Evolutionary conservation across 2,329 filamentous ascomycete species (phyloP).

Genomic region (Aspergillus viridinutans): DNA sequence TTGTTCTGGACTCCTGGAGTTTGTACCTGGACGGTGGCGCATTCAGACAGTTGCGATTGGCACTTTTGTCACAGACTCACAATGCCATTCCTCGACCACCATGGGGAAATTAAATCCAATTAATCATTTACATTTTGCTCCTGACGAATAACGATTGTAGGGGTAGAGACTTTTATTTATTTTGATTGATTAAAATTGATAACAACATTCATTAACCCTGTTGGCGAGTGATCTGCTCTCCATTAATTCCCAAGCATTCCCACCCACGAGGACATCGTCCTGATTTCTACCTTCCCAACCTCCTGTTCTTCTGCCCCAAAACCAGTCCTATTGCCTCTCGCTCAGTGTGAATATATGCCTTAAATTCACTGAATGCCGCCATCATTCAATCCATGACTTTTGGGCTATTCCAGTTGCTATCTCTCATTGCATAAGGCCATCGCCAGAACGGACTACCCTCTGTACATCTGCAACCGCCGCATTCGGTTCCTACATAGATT

Average conservation of each 20-base stretch:
- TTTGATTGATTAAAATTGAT: background rate
- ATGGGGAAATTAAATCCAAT: background rate
- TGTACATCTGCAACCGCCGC: background rate
- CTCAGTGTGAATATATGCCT: background rate
- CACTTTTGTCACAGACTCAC: background rate
- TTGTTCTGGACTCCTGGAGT: background rate
- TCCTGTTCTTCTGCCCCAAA: background rate
- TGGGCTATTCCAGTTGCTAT: background rate
- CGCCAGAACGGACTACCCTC: background rate
- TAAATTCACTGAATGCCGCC: background rate
- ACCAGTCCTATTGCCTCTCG: background rate
- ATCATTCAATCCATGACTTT: background rate
- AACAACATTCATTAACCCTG: background rate
- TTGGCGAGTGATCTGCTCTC: background rate
- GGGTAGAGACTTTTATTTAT: background rate
- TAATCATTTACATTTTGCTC: background rate
- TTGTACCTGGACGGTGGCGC: background rate
- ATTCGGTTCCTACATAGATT: background rate
- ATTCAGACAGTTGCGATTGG: background rate
- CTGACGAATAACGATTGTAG: background rate
- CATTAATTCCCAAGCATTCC: conserved; percentile 9
- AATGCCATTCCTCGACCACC: background rate
- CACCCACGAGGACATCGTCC: background rate
- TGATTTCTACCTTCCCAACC: conserved; percentile 2
- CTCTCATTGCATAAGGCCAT: background rate